Evolutionary conservation across 2,329 filamentous ascomycete species (phyloP).

Genomic region (Zymoseptoria ardabiliae): DNA sequence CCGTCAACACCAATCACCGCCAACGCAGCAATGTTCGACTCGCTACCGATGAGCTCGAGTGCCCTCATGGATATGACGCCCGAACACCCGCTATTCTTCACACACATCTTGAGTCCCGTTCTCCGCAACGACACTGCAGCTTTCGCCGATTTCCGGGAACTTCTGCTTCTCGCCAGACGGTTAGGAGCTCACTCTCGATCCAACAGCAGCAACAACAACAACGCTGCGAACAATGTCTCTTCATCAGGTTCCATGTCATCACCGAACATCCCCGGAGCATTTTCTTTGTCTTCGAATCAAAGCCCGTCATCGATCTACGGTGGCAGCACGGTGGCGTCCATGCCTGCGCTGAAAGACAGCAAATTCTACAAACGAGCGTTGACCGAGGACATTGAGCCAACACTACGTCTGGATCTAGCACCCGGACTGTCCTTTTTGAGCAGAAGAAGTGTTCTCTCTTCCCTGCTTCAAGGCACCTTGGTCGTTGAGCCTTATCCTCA

Average conservation of each 20-base stretch:
- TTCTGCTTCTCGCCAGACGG: conserved; percentile 58
- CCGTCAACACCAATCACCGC: conserved; percentile 71
- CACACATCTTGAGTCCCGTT: conserved; percentile 74
- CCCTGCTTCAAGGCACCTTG: conserved; percentile 76
- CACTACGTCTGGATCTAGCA: conserved; percentile 77
- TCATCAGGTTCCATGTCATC: conserved; percentile 18
- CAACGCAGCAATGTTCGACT: conserved; percentile 55
- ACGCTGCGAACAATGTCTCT: conserved; percentile 1
- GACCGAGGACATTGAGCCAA: conserved; percentile 89
- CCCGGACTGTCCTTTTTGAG: conserved; percentile 92
- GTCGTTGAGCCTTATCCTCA: conserved; percentile 75
- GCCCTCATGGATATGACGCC: conserved; percentile 49
- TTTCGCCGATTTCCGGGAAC: conserved; percentile 76
- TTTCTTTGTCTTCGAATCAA: conserved; percentile 29
- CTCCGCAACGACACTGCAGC: conserved; percentile 72
- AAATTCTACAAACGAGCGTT: conserved; percentile 90
- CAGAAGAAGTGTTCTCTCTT: conserved; percentile 71
- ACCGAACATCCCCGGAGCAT: conserved; percentile 38
- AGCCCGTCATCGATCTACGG: conserved; percentile 21
- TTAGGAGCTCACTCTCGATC: conserved; percentile 55
- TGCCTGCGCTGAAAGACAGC: conserved; percentile 72
- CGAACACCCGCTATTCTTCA: conserved; percentile 64
- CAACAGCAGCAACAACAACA: conserved; percentile 40
- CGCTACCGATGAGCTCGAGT: conserved; percentile 46
- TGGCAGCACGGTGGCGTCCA: conserved; percentile 23